Conservation (phyloP, 148 eudicot species). For the Silene uniflora region DNA sequence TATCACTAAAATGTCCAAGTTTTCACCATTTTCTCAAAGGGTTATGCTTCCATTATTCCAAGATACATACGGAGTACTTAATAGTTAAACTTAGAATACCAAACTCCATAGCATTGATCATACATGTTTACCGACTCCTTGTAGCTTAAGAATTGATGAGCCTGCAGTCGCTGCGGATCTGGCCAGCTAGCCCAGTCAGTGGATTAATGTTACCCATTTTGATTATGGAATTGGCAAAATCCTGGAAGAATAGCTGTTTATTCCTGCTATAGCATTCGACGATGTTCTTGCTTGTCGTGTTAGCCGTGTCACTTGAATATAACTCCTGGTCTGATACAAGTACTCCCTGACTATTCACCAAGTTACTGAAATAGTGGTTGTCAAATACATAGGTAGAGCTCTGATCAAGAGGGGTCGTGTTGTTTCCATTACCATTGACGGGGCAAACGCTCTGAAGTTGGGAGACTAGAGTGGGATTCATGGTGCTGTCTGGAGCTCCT, state of each 20-base stretch:
- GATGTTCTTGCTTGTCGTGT: slow-evolving; percentile 42
- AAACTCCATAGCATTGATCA: too few species aligned
- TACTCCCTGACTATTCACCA: slow-evolving; percentile 54
- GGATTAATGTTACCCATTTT: slow-evolving; percentile 68
- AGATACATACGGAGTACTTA: background rate
- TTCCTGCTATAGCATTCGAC: slow-evolving; percentile 48
- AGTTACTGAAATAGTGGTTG: slow-evolving; percentile 67
- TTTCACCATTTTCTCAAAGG: background rate
- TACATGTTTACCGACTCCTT: background rate
- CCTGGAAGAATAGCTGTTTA: slow-evolving; percentile 25
- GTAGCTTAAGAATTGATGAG: slow-evolving; percentile 35
- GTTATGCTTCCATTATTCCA: background rate
- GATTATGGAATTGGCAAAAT: slow-evolving; percentile 58
- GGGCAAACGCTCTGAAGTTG: slow-evolving; percentile 56
- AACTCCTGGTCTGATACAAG: slow-evolving; percentile 62
- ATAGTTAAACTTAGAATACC: background rate
- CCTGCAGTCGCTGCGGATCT: slow-evolving; percentile 64
- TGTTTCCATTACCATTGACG: slow-evolving; percentile 53
- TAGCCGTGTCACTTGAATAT: slow-evolving; percentile 40
- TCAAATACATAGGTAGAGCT: slow-evolving; percentile 63
- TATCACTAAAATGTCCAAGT: too few species aligned
- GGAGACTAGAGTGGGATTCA: slow-evolving; percentile 40
- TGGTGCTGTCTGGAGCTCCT: slow-evolving; percentile 50
- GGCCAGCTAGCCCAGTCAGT: slow-evolving; percentile 56
- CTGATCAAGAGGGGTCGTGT: slow-evolving; percentile 56